phyloP scores from a whole-genome alignment of 1,284 basidiomycete genomes.

The Malassezia yamatoensis region DNA sequence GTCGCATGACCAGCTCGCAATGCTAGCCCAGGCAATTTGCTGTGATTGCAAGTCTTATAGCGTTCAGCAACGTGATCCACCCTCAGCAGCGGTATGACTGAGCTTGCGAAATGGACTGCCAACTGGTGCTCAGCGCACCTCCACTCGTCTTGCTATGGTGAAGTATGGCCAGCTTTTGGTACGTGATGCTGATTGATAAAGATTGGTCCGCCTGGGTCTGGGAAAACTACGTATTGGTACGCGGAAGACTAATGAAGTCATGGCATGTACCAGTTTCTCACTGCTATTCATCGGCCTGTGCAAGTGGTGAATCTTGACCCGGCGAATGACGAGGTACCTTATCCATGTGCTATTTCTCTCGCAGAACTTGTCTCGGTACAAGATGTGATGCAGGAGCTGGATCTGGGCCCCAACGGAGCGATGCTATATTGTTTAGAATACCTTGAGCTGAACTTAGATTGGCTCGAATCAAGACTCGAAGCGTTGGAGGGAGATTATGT shows the following conservation, averaged over 20 bases:
- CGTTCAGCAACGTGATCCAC: neutral
- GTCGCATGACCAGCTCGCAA: no score
- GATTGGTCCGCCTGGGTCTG: constrained; percentile 40
- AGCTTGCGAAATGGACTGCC: no score
- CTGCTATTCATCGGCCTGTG: constrained; percentile 72
- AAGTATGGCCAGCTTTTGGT: constrained; percentile 17
- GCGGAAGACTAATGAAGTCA: constrained; percentile 9
- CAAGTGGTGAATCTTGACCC: constrained; percentile 90
- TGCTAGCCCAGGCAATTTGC: no score
- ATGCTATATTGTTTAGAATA: constrained; percentile 98
- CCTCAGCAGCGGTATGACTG: neutral
- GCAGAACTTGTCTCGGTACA: constrained; percentile 74
- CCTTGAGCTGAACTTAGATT: constrained; percentile 86
- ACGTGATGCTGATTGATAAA: constrained; percentile 1
- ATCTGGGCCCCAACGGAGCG: constrained; percentile 87
- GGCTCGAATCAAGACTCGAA: constrained; percentile 64
- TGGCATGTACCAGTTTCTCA: constrained; percentile 57
- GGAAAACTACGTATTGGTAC: constrained; percentile 42
- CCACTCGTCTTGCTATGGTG: constrained; percentile 5
- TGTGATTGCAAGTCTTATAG: neutral
- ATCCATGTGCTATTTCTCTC: constrained; percentile 80
- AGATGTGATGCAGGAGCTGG: constrained; percentile 75
- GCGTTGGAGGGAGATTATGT: constrained; percentile 56
- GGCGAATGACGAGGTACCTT: constrained; percentile 78
- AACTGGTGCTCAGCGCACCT: neutral